Conservation (phyloP, 768 basidiomycete genomes). For the Xanthoconium purpureum region DNA sequence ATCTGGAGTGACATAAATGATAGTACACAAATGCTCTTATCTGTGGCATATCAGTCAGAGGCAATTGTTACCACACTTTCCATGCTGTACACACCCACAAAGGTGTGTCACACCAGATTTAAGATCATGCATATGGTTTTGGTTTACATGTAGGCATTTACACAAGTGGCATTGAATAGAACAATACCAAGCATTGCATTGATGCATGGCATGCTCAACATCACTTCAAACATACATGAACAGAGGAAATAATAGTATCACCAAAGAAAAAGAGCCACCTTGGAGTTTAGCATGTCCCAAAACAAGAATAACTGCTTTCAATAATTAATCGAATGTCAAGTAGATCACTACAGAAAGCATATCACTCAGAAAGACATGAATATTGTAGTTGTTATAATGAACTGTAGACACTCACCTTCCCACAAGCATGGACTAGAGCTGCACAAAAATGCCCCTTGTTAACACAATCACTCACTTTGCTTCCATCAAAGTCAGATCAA, state of each 20-base stretch:
- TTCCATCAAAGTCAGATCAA: not conserved
- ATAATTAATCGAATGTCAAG: conserved; percentile 27
- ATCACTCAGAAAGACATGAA: not conserved
- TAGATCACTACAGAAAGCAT: conserved; percentile 35
- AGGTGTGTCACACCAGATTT: too few species aligned
- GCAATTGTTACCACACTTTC: too few species aligned
- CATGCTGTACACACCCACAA: too few species aligned
- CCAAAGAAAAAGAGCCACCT: too few species aligned
- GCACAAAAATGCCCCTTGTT: conserved; percentile 54
- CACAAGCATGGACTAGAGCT: conserved; percentile 53
- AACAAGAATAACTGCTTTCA: conserved; percentile 44
- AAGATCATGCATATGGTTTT: too few species aligned
- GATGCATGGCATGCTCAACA: too few species aligned
- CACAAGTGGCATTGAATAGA: too few species aligned
- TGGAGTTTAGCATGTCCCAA: conserved; percentile 39
- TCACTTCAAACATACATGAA: not conserved
- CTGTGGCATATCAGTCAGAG: conserved; percentile 29
- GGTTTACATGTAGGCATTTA: too few species aligned
- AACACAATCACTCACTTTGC: conserved; percentile 44
- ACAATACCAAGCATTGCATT: too few species aligned
- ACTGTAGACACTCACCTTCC: conserved; percentile 37
- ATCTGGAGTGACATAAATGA: conserved; percentile 43
- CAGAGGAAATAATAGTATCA: too few species aligned
- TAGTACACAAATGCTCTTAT: conserved; percentile 49
- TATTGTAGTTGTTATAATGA: too few species aligned